Conservation (phyloP, 2,329 filamentous ascomycete species). For the Arthrinium phaeospermum region DNA sequence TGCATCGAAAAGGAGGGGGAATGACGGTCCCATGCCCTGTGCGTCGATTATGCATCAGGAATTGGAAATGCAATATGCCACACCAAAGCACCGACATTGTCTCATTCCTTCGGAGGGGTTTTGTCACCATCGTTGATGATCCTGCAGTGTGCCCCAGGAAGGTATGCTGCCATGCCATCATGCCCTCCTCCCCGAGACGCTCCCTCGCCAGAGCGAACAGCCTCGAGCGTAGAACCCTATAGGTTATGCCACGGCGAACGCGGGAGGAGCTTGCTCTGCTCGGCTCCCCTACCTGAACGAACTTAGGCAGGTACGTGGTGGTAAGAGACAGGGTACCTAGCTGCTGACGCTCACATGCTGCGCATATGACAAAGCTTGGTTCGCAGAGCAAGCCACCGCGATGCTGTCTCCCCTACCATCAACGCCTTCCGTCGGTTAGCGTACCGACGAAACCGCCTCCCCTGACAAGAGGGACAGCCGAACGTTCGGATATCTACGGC, state of each 20-base stretch:
- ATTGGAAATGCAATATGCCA: slow-evolving; percentile 9
- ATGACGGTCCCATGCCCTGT: background rate
- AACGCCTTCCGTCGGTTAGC: slow-evolving; percentile 12
- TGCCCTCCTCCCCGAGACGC: background rate
- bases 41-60: slow-evolving; percentile 4
- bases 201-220: background rate
- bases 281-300: background rate
- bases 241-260: background rate
- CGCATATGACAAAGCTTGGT: background rate
- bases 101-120: slow-evolving; percentile 9
- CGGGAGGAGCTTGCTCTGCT: background rate
- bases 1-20: background rate
- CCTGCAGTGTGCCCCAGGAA: too few species aligned
- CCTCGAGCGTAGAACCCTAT: background rate
- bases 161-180: background rate
- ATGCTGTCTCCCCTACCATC: background rate
- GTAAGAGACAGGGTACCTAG: slow-evolving; percentile 1
- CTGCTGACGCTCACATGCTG: slow-evolving; percentile 11
- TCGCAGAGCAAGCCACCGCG: background rate
- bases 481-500: slow-evolving; percentile 13
- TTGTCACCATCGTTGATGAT: background rate
- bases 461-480: background rate
- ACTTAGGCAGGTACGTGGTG: background rate
- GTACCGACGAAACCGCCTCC: slow-evolving; percentile 5
- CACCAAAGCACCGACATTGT: slow-evolving; percentile 4